phyloP scores from a whole-genome alignment of 2,329 filamentous ascomycete species.

The Colletotrichum kahawae region DNA sequence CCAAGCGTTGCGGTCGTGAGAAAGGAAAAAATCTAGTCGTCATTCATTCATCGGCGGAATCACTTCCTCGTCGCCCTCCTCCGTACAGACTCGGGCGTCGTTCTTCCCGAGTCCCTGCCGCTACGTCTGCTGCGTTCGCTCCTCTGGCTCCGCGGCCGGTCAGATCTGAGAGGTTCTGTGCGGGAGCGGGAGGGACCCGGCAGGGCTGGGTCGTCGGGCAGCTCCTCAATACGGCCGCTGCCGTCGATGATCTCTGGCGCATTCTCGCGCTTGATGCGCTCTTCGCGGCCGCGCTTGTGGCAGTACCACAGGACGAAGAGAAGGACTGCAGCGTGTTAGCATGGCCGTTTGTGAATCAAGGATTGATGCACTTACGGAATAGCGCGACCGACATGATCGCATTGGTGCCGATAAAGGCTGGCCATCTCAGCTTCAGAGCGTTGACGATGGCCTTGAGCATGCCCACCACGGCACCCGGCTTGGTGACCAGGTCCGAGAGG shows the following conservation, averaged over 20 bases:
- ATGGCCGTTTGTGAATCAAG: background rate
- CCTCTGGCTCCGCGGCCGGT: slow-evolving; percentile 12
- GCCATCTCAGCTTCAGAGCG: slow-evolving; percentile 85
- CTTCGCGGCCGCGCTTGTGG: slow-evolving; percentile 91
- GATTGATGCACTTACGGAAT: slow-evolving; percentile 66
- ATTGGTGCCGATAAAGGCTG: slow-evolving; percentile 89
- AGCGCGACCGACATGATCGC: slow-evolving; percentile 82
- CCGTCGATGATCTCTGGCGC: slow-evolving; percentile 40
- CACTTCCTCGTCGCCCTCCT: slow-evolving; percentile 9
- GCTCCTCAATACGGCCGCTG: slow-evolving; percentile 50
- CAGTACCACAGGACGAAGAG: slow-evolving; percentile 98
- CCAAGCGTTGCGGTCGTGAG: background rate
- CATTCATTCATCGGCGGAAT: background rate
- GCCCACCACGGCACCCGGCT: slow-evolving; percentile 83
- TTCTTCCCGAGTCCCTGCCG: slow-evolving; percentile 5
- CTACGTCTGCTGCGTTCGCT: slow-evolving; percentile 24
- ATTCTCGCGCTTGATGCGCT: slow-evolving; percentile 70
- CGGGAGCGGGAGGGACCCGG: slow-evolving; percentile 33
- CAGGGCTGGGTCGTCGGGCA: slow-evolving; percentile 52
- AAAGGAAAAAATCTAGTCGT: background rate
- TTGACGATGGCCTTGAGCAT: slow-evolving; percentile 91
- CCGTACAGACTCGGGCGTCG: slow-evolving; percentile 8
- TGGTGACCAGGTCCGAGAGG: slow-evolving; percentile 80
- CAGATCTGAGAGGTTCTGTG: slow-evolving; percentile 6
- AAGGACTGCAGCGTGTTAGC: slow-evolving; percentile 61